Base-by-base conservation (phyloP, 495 filamentous ascomycete genomes). In the Penicillium goetzii region DNA sequence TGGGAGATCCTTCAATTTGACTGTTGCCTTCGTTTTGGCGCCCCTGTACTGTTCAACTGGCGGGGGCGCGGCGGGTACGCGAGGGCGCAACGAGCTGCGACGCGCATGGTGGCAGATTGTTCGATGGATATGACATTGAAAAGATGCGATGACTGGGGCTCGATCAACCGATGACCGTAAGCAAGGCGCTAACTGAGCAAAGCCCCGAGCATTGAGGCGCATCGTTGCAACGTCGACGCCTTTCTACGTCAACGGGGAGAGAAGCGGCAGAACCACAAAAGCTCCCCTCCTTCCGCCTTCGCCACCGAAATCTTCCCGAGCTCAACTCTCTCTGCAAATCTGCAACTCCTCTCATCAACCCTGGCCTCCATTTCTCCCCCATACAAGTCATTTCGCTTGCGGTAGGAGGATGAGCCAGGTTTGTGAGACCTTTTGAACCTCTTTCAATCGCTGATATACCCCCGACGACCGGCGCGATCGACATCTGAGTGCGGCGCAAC, bases 1-100 rank as follows among this genome's bases (percentile, higher is more conserved):
- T 17, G 89, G 88, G 17, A 91, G 79, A 50, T 92, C 88, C 41
- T 88, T 82, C 19, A 90, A 68, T 50, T 78, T 86, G 45, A 88
- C 69, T 0, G 81, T 85, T 1, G 85, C 78, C 60, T 74, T 78
- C 0, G 85, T 86, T 67, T 85, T 87, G 26, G 79, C 81, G 47
- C 74, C 76, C 65, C 82, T 71, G 40, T 60, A 70, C 49, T 59
- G 56, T 33, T 61, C 54, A 12, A 61, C 17, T 56, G 30, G 54
- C 28, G 68, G 52, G 33, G 38, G 56, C 51, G 56, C 62, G 43
- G 52, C 49, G 26, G 67, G 66, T 40, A 58, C 45, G 51, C 63
- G 66, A 56, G 70, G 38, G 55, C 63, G 71, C 52, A 67, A 34
- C 10, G 40, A 34, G 26, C 71, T 58, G n/a, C 69, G 71, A 55